A percentile compares a stretch with the other conserved stretches of the same genome.
phyloP scores from a whole-genome alignment of 2,329 filamentous ascomycete genomes.

The Colletotrichum trifolii region DNA sequence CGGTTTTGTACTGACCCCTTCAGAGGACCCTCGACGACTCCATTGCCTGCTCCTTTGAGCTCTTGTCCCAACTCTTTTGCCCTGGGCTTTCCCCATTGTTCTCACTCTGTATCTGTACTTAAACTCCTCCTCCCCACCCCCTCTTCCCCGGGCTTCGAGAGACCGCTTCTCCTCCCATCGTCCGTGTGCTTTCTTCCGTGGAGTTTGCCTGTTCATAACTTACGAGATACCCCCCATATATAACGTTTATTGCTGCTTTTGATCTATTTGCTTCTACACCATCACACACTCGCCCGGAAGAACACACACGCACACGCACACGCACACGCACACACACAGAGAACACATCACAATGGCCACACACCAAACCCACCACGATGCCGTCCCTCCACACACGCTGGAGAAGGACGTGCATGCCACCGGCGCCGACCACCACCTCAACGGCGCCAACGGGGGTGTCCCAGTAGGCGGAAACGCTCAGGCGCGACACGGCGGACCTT shows the following conservation, averaged over 20 bases:
- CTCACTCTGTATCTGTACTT: constrained; percentile 33
- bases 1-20: constrained; percentile 27
- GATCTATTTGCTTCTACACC: not conserved
- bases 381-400: constrained; percentile 14
- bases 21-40: constrained; percentile 13
- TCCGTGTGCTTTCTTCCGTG: constrained; percentile 26
- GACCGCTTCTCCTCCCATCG: constrained; percentile 3
- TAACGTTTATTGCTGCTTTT: not conserved
- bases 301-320: not conserved
- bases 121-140: constrained; percentile 24
- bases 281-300: constrained; percentile 21
- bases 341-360: constrained; percentile 28
- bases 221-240: constrained; percentile 13
- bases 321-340: too few relatives aligned
- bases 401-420: constrained; percentile 37
- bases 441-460: constrained; percentile 22
- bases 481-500: constrained; percentile 30
- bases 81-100: constrained; percentile 14
- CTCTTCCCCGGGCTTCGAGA: not conserved
- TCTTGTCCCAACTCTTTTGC: constrained; percentile 22
- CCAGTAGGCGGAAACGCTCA: constrained; percentile 21
- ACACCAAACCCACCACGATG: constrained; percentile 22
- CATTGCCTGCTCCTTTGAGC: constrained; percentile 24
- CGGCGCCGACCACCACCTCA: constrained; percentile 31
- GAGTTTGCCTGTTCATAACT: constrained; percentile 16